Evolutionary conservation across 805 yeast species (phyloP), one percentile per base, ranked within the genome.

Genomic region (Myxozyma vanderwaltii): DNA sequence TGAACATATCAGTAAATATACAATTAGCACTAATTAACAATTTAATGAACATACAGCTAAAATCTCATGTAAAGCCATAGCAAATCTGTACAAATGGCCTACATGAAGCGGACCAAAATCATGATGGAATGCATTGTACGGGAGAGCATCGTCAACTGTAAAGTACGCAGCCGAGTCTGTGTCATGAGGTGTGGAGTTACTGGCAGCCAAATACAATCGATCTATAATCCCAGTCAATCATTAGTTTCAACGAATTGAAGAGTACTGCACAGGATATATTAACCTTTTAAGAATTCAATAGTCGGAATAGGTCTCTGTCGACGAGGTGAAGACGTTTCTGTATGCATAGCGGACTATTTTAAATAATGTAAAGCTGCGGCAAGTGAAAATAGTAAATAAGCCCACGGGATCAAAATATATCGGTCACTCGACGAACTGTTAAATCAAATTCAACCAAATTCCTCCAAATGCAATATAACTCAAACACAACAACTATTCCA

Each of bases 101-200:
- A 92, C 84, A 72, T 92, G 96, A 66, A 94, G 77, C 0, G 99
- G 99, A 48, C 99, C 99, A 74, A 94, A 94, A 73, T 94, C 99
- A 64, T 91, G 80, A 72, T 92, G 96, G 77, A 94, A 94, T n/a
- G 95, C 81, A 70, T 94, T 94, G 73, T 94, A 94, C 3, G 94
- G 95, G 48, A 94, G 80, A 0, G 92, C 84, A 65, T 91, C 96
- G 69, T 94, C 98, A 2, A 94, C 89, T 0, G 98, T 90, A 76
- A 94, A 91, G 73, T 86, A 88, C 1, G 89, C 96, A 44, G 85
- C 75, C 36, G 86, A 86, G 26, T 80, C 82, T 1, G 92, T 86
- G 71, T 90, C 92, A 54, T 77, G 79, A 0, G 98, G 99, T 15
- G 82, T 76, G 63, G 80, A 76, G 70, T 91, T 96, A 71, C 84